These are phyloP conservation scores for Xylariaceae sp. DNA, from an alignment of 2,329 filamentous ascomycete species.

Conservation along the genomic window DNA sequence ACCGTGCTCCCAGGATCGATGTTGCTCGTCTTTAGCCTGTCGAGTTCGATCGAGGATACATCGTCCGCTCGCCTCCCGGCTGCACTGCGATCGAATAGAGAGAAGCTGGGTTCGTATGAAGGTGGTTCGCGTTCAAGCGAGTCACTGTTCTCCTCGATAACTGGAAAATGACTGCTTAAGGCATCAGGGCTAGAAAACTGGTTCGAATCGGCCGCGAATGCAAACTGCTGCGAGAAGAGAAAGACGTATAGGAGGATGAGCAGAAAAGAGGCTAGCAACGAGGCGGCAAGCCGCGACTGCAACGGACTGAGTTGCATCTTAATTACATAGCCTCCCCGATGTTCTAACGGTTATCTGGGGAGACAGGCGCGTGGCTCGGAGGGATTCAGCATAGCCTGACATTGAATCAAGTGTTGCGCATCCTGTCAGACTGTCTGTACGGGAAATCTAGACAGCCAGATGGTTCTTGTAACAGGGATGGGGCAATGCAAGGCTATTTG, in stretches of 20 bases:
- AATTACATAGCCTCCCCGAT: conserved; percentile 38
- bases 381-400: background rate
- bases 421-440: no score
- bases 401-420: background rate
- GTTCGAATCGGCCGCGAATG: conserved; percentile 53
- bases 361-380: conserved; percentile 15
- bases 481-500: background rate
- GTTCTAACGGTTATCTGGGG: conserved; percentile 18
- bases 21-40: conserved; percentile 54
- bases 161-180: conserved; percentile 17
- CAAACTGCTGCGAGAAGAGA: conserved; percentile 54
- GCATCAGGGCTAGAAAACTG: conserved; percentile 19
- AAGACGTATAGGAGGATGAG: conserved; percentile 56
- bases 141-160: conserved; percentile 14
- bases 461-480: background rate
- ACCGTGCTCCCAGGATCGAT: conserved; percentile 57
- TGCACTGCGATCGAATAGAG: conserved; percentile 55
- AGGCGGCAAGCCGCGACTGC: conserved; percentile 67
- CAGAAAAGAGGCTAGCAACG: conserved; percentile 54
- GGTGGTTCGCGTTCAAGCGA: conserved; percentile 21
- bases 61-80: conserved; percentile 54
- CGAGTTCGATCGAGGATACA: conserved; percentile 55
- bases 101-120: conserved; percentile 57
- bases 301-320: conserved; percentile 59
- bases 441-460: no score